A percentile compares a stretch with the other conserved stretches of the same genome.
phyloP scores from a whole-genome alignment of 176 grass and related monocot genomes.

The Thalia dealbata region DNA sequence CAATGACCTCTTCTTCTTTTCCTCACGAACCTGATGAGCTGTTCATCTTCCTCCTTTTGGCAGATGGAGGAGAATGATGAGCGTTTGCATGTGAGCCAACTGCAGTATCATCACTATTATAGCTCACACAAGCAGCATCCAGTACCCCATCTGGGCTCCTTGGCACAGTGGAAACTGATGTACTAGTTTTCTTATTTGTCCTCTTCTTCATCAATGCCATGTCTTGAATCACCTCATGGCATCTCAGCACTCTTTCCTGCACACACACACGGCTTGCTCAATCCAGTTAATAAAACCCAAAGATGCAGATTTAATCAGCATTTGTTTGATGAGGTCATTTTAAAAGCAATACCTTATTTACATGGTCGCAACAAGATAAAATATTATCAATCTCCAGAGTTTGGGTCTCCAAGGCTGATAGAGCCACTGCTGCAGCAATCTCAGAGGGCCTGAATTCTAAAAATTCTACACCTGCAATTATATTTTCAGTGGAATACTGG shows the following conservation, averaged over 20 bases:
- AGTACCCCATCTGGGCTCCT: constrained; percentile 61
- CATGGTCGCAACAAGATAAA: constrained; percentile 39
- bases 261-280: background rate
- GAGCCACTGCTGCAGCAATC: constrained; percentile 66
- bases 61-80: constrained; percentile 32
- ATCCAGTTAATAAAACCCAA: no score
- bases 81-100: constrained; percentile 36
- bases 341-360: constrained; percentile 46
- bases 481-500: constrained; percentile 7
- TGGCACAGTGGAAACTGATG: constrained; percentile 23
- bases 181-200: constrained; percentile 15
- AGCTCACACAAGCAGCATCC: constrained; percentile 50
- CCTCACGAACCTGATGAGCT: constrained; percentile 17
- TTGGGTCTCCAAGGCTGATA: constrained; percentile 47
- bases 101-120: constrained; percentile 41
- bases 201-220: constrained; percentile 42
- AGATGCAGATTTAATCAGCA: no score
- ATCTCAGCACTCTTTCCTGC: constrained; percentile 56
- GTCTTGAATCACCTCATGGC: constrained; percentile 50
- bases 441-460: constrained; percentile 75
- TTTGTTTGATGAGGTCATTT: no score
- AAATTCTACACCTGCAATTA: constrained; percentile 52
- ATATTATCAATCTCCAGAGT: constrained; percentile 41
- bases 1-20: background rate
- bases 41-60: constrained; percentile 62